phyloP scores from a whole-genome alignment of 306 rosid species.

The Dicorynia guianensis region DNA sequence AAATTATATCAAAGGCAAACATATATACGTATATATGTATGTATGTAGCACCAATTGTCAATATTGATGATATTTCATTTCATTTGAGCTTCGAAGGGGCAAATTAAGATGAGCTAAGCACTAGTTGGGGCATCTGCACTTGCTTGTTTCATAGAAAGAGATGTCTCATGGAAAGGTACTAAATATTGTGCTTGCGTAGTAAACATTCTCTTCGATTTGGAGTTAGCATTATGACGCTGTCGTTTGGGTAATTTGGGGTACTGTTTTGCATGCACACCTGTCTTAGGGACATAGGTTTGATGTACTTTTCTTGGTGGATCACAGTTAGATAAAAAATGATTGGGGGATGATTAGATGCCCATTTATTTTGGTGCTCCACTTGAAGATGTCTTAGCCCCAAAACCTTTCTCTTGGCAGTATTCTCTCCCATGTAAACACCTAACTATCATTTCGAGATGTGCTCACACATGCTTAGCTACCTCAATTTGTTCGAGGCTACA shows the following conservation, averaged over 20 bases:
- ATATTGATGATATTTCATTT: no score
- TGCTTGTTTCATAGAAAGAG: slow-evolving; percentile 2
- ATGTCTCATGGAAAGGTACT: neutral
- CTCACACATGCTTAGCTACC: neutral
- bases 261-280: neutral
- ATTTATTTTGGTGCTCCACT: slow-evolving; percentile 48
- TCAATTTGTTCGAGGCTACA: neutral
- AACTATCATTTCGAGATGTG: neutral
- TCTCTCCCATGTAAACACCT: neutral
- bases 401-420: neutral
- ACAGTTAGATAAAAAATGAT: slow-evolving; percentile 39
- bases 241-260: neutral
- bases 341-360: slow-evolving; percentile 50
- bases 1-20: no score
- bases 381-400: neutral
- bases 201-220: neutral
- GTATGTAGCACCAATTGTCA: no score
- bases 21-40: no score
- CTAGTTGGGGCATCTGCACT: neutral
- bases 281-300: neutral
- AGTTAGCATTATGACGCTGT: neutral
- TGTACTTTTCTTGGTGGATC: neutral
- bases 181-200: neutral
- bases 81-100: no score
- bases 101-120: no score